Percentiles rank a stretch among this genome's conserved stretches.
Evolutionary conservation across 129 eudicot species (phyloP).

Genomic region (Helichrysum umbraculigerum): DNA sequence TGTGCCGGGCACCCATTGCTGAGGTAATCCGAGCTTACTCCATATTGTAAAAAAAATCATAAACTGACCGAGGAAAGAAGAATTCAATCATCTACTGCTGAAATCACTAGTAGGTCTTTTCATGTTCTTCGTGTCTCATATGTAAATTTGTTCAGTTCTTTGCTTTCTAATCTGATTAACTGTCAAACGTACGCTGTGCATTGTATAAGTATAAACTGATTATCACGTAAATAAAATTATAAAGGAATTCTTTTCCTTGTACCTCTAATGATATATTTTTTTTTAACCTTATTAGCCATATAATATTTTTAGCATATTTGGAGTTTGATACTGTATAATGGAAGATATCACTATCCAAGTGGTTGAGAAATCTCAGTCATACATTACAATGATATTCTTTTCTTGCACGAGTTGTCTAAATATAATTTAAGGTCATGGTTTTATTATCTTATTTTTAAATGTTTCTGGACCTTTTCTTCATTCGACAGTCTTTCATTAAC

Average conservation of each 20-base stretch:
- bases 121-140: conserved; percentile 16
- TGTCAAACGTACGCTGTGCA: conserved; percentile 33
- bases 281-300: background rate
- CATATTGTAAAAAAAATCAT: conserved; percentile 59
- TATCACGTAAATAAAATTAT: conserved; percentile 33
- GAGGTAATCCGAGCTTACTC: conserved; percentile 98
- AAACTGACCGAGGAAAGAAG: conserved; percentile 19
- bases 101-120: conserved; percentile 24
- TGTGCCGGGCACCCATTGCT: conserved; percentile 98
- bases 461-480: conserved; percentile 10
- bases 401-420: conserved; percentile 30
- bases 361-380: conserved; percentile 31
- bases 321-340: conserved; percentile 1
- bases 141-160: conserved; percentile 36
- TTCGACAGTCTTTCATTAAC: conserved; percentile 11
- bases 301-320: background rate
- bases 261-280: too few species aligned
- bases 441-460: conserved; percentile 7
- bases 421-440: conserved; percentile 19
- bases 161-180: conserved; percentile 40
- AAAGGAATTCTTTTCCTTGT: conserved; percentile 7
- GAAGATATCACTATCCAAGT: conserved; percentile 13
- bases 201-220: conserved; percentile 39
- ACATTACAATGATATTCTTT: conserved; percentile 17
- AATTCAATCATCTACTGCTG: conserved; percentile 28